Base-by-base conservation (phyloP, 1,284 basidiomycete genomes). In the Ustilago esculenta region DNA sequence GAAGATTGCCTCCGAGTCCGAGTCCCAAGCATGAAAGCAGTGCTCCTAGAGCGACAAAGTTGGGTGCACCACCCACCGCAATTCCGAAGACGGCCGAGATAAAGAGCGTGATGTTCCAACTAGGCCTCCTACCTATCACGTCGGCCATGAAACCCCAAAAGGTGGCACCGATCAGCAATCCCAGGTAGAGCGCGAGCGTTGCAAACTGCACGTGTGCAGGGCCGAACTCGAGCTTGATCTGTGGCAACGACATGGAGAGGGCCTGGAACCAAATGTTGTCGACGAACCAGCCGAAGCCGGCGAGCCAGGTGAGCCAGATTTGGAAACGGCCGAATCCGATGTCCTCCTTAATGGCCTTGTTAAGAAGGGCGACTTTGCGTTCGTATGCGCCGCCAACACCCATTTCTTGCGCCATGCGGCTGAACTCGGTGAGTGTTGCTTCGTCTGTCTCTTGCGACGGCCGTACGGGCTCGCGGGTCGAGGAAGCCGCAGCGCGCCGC, bases 291-390 rank as follows among this genome's bases (percentile, higher is more conserved):
- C 86, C 86, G 21, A 86, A 79, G 33, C 88, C 88, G 34, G 86
- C 85, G 8, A 88, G 82, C 47, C 85, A 59, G 69, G 88, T 88
- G 30, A 89, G 83, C 79, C 88, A 86, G 63, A 84, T 82, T 73
- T 89, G 88, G 80, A 88, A 89, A 47, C 83, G 83, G 14, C 88
- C 88, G 57, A 87, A 88, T 18, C 88, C 87, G 53, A 89, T 76
- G 15, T 76, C 70, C 27, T 75, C 64, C 49, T 72, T 73, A 52
- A 79, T 75, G 27, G 66, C 47, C n/a, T 52, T 40, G 52, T 80
- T 80, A 50, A 79, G 37, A 7, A 79, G 54, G 2, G 61, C 50
- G 9, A 77, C 65, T 59, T 80, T 78, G 39, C 77, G 70, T 50
- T 77, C 73, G 64, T 76, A 77, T 2, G 63, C 47, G 5, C 54